Base-by-base conservation (phyloP, 2,329 filamentous ascomycete species). In the Ophiosphaerella herpotricha region DNA sequence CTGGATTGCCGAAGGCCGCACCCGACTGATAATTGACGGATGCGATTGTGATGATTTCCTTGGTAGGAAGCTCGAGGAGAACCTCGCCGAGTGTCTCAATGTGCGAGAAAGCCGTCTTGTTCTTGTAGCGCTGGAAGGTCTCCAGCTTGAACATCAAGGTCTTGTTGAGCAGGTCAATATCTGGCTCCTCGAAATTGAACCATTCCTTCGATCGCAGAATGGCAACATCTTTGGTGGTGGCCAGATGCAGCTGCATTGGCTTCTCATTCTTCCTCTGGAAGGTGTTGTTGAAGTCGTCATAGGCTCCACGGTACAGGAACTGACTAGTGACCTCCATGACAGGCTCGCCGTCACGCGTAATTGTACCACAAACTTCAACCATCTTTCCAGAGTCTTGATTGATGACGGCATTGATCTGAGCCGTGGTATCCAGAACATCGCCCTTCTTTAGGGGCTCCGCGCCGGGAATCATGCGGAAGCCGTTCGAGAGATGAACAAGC, bases 241-340 rank as follows among this genome's bases (percentile, higher is more conserved):
- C 86, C 41, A 99, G 83, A 68, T 96, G 89, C 24, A 99, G 80
- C 76, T 99, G 90, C 82, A 97, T 94, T 1, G 93, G 92, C 1
- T 90, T 96, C 78, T 99, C 94, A 6, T 87, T 85, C 83, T 97
- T 97, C 72, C 94, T 89, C 78, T 97, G 92, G 86, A 99, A 99
- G 6, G 95, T 99, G 78, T 96, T 99, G 78, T 97, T 89, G 64
- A 85, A 99, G 74, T 99, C 95, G 48, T 84, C 89, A 78, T 99
- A 99, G 26, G 82, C 82, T 48, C 94, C 94, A 42, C 95, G 88
- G 81, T 99, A 99, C 67, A 99, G 76, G 83, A 99, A 99, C 75
- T 99, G 94, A 55, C 91, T 97, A 11, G 92, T 97, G 24, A 99
- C 94, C 72, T 99, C 91, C 94, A 99, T 99, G 56, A 99, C 91